Percentiles rank a stretch among this genome's conserved stretches.
These are phyloP conservation scores for Neurospora tetraspora DNA, from an alignment of 495 filamentous ascomycete genomes.

Conservation along the genomic window DNA sequence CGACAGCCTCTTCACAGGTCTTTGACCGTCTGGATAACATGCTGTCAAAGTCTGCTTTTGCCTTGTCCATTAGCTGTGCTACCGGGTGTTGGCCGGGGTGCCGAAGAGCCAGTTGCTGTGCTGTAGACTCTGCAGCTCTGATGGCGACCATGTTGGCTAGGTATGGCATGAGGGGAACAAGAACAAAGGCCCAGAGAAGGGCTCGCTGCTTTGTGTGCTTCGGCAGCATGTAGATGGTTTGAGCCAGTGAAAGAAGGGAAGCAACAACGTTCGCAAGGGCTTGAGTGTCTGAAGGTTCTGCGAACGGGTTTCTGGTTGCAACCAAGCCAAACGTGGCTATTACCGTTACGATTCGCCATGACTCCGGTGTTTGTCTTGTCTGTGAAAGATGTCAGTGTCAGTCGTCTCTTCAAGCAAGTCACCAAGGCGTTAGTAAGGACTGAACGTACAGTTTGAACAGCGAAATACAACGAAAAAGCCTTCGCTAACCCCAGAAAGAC, in stretches of 20 bases:
- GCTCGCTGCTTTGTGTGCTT: slow-evolving; percentile 4
- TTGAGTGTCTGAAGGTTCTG: slow-evolving; percentile 8
- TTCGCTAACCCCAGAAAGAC: slow-evolving; percentile 9
- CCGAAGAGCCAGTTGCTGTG: neutral
- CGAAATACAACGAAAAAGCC: slow-evolving; percentile 21
- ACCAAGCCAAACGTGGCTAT: slow-evolving; percentile 19
- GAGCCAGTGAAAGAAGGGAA: slow-evolving; percentile 12
- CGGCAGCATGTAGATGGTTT: slow-evolving; percentile 16
- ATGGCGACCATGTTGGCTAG: slow-evolving; percentile 9
- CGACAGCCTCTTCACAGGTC: slow-evolving; percentile 28
- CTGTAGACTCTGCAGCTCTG: neutral
- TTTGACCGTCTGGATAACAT: slow-evolving; percentile 37
- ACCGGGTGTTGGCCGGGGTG: slow-evolving; percentile 32
- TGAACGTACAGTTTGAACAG: slow-evolving; percentile 15
- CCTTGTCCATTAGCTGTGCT: slow-evolving; percentile 31
- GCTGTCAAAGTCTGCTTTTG: slow-evolving; percentile 27
- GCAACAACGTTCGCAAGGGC: slow-evolving; percentile 6
- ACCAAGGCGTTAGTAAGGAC: neutral
- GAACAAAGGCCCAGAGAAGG: slow-evolving; percentile 8
- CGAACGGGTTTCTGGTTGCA: slow-evolving; percentile 13
- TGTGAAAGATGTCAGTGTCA: neutral
- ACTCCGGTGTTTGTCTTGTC: slow-evolving; percentile 5
- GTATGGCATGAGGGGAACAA: slow-evolving; percentile 13
- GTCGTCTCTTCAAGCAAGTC: neutral
- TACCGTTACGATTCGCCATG: slow-evolving; percentile 14